Evolutionary conservation across 108 stramenopile genomes (phyloP).

Genomic region (Cyclotella kingstonii): DNA sequence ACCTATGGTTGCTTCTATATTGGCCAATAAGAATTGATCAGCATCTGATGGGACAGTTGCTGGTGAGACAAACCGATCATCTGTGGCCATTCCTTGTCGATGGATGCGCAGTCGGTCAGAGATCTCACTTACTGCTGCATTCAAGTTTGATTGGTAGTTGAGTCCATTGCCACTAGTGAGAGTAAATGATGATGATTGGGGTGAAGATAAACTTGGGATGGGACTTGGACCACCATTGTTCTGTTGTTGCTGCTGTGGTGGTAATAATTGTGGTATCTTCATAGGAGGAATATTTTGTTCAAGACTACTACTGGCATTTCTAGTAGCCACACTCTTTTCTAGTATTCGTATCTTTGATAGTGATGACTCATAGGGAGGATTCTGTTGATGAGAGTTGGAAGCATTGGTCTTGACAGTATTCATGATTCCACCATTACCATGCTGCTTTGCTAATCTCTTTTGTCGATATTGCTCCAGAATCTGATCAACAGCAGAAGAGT

Average conservation of each 20-base stretch:
- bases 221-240: background rate
- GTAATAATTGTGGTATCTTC: background rate
- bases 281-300: constrained; percentile 2
- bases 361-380: constrained; percentile 4
- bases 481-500: constrained; percentile 41
- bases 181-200: constrained; percentile 10
- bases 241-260: background rate
- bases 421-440: too few species aligned
- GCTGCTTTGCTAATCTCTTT: constrained; percentile 27
- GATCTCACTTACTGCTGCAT: constrained; percentile 6
- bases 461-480: constrained; percentile 40
- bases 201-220: background rate
- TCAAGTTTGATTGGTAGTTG: constrained; percentile 9
- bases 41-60: background rate
- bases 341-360: background rate
- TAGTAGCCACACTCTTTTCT: too few species aligned
- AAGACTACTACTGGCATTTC: background rate
- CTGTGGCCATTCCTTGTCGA: background rate
- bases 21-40: constrained; percentile 39
- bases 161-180: background rate
- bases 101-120: constrained; percentile 5
- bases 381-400: constrained; percentile 3
- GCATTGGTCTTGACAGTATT: too few species aligned
- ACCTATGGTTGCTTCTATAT: constrained; percentile 43
- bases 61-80: background rate